Base-by-base conservation (phyloP, 306 rosid species). In the Ceratonia siliqua region DNA sequence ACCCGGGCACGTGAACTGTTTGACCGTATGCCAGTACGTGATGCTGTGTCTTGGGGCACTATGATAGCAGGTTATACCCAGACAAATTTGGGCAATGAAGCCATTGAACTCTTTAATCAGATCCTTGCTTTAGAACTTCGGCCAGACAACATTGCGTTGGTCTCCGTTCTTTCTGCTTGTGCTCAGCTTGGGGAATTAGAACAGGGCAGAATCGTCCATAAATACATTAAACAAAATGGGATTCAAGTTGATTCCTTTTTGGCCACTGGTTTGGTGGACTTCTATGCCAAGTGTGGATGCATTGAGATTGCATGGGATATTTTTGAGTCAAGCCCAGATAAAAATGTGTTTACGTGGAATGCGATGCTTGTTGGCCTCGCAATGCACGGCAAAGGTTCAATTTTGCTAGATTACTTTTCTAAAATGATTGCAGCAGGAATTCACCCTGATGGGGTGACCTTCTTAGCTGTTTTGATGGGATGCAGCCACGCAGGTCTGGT, bases 291-390 rank as follows among this genome's bases (percentile, higher is more conserved):
- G 50, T 92, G 93, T 72, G 97, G 97, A 11, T 86, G 83, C 63
- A 39, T 89, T 43, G 92, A 86, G 74, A 50, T n/a, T 42, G 97
- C 97, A 0, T 78, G 67, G 58, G 73, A 77, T 5, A 74, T 85
- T 39, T 92, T 92, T 57, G 86, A 92, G 56, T 70, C 86, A 3
- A 79, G 87, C 57, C 14, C 5, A 0, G 74, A 78, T 17, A 89
- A 86, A 79, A 68, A 82, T n/a, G 79, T 92, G 58, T 85, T 77
- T 57, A 83, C 93, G 0, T 92, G 96, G 96, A 92, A 92, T 78
- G 92, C 97, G 46, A 88, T 92, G 90, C 88, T 89, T 48, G 90
- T 75, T 68, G 96, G 97, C 25, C 83, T 86, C 30, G 93, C 93
- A 61, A 85, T 86, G 84, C 93, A 92, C 21, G 97, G 97, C 11